phyloP scores from a whole-genome alignment of 306 rosid species.

The Carpinus viminea region DNA sequence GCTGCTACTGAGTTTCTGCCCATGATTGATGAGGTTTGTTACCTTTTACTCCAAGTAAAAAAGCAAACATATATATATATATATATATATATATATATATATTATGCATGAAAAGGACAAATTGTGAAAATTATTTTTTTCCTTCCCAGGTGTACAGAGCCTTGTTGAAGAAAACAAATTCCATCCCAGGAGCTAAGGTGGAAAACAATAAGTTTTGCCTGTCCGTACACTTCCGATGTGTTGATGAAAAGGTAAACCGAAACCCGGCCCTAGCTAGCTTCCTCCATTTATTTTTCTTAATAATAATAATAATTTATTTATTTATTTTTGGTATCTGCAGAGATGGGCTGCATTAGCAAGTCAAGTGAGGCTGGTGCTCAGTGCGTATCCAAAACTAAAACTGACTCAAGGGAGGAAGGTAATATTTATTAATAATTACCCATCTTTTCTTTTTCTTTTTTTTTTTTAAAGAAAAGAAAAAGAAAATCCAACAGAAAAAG shows the following conservation, averaged over 20 bases:
- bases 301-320: not conserved
- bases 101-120: conserved; percentile 6
- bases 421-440: not conserved
- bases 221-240: conserved; percentile 95
- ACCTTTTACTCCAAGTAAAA: conserved; percentile 2
- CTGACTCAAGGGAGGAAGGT: conserved; percentile 86
- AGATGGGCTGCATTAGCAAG: conserved; percentile 78
- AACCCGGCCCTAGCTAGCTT: not conserved
- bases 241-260: conserved; percentile 77
- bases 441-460: too few species aligned
- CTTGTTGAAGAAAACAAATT: conserved; percentile 66
- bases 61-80: not conserved
- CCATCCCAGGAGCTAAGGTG: conserved; percentile 75
- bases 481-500: not conserved
- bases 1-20: conserved; percentile 83
- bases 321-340: conserved; percentile 30
- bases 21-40: conserved; percentile 79
- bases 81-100: not conserved
- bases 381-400: conserved; percentile 70
- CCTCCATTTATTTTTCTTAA: not conserved
- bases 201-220: conserved; percentile 89
- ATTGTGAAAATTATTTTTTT: not conserved
- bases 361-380: conserved; percentile 68
- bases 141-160: conserved; percentile 59
- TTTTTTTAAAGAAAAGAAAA: not conserved